Percentiles rank a stretch among this genome's conserved stretches.
Evolutionary conservation across 1,284 basidiomycete species (phyloP).

Genomic region (Peniophora sp.): DNA sequence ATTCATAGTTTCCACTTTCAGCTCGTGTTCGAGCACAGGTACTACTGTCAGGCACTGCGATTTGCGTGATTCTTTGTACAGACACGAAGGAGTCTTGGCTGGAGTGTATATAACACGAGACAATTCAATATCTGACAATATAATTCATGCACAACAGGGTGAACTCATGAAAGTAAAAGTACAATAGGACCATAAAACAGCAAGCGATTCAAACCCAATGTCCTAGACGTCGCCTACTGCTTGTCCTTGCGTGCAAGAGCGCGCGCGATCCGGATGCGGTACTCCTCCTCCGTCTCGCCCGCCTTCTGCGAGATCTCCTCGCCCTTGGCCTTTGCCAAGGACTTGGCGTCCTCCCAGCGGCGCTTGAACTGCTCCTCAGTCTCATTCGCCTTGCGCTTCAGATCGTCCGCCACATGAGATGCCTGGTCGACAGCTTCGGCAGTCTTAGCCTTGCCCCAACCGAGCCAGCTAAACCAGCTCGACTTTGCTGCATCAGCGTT

Average conservation of each 20-base stretch:
- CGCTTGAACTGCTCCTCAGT: constrained; percentile 7
- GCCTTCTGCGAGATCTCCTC: constrained; percentile 9
- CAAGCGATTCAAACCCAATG: too few relatives aligned
- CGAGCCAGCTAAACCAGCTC: constrained; percentile 10
- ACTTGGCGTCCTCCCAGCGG: constrained; percentile 10
- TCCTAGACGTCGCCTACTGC: not conserved
- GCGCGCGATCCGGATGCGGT: not conserved
- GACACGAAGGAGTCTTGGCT: too few relatives aligned
- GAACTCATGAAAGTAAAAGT: too few relatives aligned
- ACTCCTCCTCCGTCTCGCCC: constrained; percentile 13
- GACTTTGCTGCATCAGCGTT: constrained; percentile 8
- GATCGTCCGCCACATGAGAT: constrained; percentile 2
- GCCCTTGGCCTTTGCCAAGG: constrained; percentile 6
- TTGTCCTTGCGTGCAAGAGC: not conserved
- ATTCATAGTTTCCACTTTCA: too few relatives aligned
- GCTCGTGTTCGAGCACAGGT: too few relatives aligned
- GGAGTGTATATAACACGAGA: too few relatives aligned
- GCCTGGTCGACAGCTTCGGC: constrained; percentile 5
- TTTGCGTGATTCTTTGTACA: too few relatives aligned
- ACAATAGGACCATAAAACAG: too few relatives aligned
- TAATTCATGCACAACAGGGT: too few relatives aligned
- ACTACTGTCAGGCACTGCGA: too few relatives aligned
- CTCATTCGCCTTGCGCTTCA: constrained; percentile 9
- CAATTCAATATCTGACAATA: too few relatives aligned
- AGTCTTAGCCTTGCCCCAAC: constrained; percentile 11